Evolutionary conservation across 352 stramenopile genomes (phyloP).

Genomic region (Globisporangium carolinianum): DNA sequence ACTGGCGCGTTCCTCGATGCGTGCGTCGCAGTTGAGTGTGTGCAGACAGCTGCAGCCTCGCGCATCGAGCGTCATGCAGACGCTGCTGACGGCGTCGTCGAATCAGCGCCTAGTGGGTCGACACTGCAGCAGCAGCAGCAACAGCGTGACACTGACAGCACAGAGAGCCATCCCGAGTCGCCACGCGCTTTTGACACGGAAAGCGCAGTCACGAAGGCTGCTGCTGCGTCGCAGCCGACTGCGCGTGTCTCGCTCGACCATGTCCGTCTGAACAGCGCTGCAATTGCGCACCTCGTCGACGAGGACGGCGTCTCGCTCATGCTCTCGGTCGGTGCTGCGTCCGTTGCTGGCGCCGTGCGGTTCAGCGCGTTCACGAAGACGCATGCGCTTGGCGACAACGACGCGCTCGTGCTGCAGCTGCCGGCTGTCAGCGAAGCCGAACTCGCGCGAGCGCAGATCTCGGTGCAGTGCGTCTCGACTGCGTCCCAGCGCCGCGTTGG

Average conservation of each 20-base stretch:
- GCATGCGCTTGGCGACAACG: slow-evolving; percentile 26
- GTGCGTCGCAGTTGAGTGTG: slow-evolving; percentile 25
- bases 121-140: neutral
- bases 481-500: slow-evolving; percentile 4
- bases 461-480: slow-evolving; percentile 20
- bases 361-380: slow-evolving; percentile 37
- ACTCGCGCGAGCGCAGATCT: slow-evolving; percentile 5
- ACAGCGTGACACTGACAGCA: neutral
- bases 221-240: no score
- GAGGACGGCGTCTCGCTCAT: slow-evolving; percentile 36
- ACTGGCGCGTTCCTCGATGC: slow-evolving; percentile 22
- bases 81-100: no score
- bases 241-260: slow-evolving; percentile 25
- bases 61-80: neutral
- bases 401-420: slow-evolving; percentile 10
- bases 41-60: slow-evolving; percentile 1
- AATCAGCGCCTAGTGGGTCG: neutral
- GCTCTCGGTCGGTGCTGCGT: slow-evolving; percentile 17
- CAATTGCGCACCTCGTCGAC: slow-evolving; percentile 20
- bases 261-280: slow-evolving; percentile 19
- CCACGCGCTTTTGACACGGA: no score
- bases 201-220: no score
- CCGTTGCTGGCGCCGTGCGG: slow-evolving; percentile 12
- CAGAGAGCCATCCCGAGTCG: neutral
- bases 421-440: slow-evolving; percentile 1